A percentile compares a stretch with the other conserved stretches of the same genome.
phyloP scores from a whole-genome alignment of 495 filamentous ascomycete species.

The Pseudomonodictys pantanalensis region DNA sequence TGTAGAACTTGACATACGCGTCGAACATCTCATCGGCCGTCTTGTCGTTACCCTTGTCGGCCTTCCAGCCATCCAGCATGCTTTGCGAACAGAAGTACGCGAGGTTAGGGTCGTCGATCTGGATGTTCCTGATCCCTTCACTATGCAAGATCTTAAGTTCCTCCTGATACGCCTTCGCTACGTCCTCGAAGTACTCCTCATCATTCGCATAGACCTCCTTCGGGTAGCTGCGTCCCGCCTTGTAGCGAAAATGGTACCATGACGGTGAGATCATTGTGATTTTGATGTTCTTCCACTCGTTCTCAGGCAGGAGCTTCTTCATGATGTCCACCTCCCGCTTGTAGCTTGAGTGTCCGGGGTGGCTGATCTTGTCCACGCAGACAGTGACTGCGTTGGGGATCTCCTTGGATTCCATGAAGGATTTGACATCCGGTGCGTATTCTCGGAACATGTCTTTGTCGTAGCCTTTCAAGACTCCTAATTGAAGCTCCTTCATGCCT shows the following conservation, averaged over 20 bases:
- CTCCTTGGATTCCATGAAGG: conserved; percentile 40
- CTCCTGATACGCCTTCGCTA: conserved; percentile 40
- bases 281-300: conserved; percentile 40
- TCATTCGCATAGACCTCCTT: conserved; percentile 39
- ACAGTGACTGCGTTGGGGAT: conserved; percentile 41
- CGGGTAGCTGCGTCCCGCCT: conserved; percentile 34
- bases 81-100: conserved; percentile 64
- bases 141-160: conserved; percentile 39
- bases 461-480: conserved; percentile 35
- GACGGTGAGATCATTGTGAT: conserved; percentile 39
- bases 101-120: conserved; percentile 48
- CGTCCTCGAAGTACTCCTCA: conserved; percentile 41
- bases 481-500: conserved; percentile 42
- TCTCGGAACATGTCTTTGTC: conserved; percentile 38
- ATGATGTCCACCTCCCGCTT: conserved; percentile 39
- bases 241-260: conserved; percentile 42
- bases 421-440: conserved; percentile 42
- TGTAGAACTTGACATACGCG: conserved; percentile 62
- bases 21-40: conserved; percentile 53
- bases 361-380: conserved; percentile 37
- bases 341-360: conserved; percentile 36
- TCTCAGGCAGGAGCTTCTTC: conserved; percentile 38
- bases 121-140: conserved; percentile 42
- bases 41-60: conserved; percentile 55
- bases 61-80: conserved; percentile 60